phyloP scores from a whole-genome alignment of 1,284 basidiomycete species.

The Fomitopsis pinicola region DNA sequence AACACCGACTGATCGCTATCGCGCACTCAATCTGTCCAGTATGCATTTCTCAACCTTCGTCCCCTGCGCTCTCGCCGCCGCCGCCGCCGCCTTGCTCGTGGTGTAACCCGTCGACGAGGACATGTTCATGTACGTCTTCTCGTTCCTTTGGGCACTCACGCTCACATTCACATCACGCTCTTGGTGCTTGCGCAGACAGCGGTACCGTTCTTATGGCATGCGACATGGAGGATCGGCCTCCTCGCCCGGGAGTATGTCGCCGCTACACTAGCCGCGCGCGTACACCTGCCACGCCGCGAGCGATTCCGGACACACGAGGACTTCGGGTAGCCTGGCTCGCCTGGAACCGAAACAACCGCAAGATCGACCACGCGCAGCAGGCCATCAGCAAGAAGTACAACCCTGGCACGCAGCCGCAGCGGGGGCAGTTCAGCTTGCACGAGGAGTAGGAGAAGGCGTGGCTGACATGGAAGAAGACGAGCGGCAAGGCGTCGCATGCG shows the following conservation, averaged over 20 bases:
- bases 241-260: not conserved
- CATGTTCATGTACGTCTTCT: not conserved
- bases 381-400: too few species aligned
- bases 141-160: not conserved
- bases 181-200: not conserved
- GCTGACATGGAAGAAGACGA: not conserved
- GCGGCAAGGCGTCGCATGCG: not conserved
- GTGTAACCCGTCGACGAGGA: not conserved
- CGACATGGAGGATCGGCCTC: not conserved
- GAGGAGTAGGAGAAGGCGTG: not conserved
- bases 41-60: not conserved
- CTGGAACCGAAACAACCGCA: not conserved
- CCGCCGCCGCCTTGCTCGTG: not conserved
- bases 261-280: not conserved
- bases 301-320: not conserved
- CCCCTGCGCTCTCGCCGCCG: not conserved
- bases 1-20: not conserved
- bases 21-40: not conserved
- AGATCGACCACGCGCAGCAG: not conserved
- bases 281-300: not conserved
- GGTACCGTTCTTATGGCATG: not conserved
- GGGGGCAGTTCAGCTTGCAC: not conserved
- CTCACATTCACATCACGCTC: not conserved
- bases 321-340: not conserved
- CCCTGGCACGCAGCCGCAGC: not conserved